Evolutionary conservation across 2,329 filamentous ascomycete genomes (phyloP).

Genomic region (Cladosporium sp.): DNA sequence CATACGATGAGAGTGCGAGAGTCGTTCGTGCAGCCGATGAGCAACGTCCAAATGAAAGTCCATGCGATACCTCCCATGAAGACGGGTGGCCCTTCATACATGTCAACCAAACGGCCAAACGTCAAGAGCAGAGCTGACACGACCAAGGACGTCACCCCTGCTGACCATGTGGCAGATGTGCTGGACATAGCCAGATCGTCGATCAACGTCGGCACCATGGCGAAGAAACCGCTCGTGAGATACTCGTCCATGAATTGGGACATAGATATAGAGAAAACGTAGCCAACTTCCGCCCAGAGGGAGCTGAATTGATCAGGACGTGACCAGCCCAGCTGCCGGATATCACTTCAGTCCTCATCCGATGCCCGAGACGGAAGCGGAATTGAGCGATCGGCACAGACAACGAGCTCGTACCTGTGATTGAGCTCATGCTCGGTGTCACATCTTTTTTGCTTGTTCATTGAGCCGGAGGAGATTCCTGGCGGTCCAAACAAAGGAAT

Average conservation of each 20-base stretch:
- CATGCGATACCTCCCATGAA: constrained; percentile 61
- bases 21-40: constrained; percentile 38
- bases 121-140: constrained; percentile 52
- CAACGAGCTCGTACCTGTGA: no score
- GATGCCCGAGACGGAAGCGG: no score
- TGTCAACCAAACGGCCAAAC: constrained; percentile 54
- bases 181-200: constrained; percentile 65
- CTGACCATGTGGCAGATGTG: constrained; percentile 60
- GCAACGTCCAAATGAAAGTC: constrained; percentile 37
- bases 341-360: no score
- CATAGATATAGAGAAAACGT: constrained; percentile 56
- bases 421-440: no score
- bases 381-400: no score
- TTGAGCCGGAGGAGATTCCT: no score
- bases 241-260: constrained; percentile 58
- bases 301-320: no score
- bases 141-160: constrained; percentile 53
- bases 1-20: constrained; percentile 40
- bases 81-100: constrained; percentile 63
- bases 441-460: no score
- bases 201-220: constrained; percentile 67
- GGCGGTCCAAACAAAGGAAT: no score
- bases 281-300: constrained; percentile 59
- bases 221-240: constrained; percentile 73
- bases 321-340: no score